Percentiles rank a stretch among this genome's conserved stretches.
These are phyloP conservation scores for Trichoderma orchidacearum DNA, from an alignment of 495 filamentous ascomycete species.

Conservation along the genomic window DNA sequence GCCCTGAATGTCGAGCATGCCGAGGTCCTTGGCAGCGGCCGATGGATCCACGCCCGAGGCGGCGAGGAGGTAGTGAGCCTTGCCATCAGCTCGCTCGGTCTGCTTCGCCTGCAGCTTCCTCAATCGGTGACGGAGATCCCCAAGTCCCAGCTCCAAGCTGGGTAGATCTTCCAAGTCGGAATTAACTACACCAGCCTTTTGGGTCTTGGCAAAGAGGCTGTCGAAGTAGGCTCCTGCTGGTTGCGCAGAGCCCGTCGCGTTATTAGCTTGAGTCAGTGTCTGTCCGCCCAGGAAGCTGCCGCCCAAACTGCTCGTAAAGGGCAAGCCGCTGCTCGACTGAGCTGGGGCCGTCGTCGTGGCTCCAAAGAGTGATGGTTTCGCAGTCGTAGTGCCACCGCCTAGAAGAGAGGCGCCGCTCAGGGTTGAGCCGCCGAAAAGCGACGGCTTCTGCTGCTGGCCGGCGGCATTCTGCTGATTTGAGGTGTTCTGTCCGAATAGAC, in stretches of 20 bases:
- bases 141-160: constrained; percentile 67
- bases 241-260: constrained; percentile 3
- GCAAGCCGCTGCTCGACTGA: neutral
- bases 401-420: neutral
- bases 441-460: neutral
- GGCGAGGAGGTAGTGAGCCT: constrained; percentile 76
- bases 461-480: neutral
- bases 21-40: constrained; percentile 63
- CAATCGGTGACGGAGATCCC: constrained; percentile 75
- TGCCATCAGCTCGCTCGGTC: constrained; percentile 40
- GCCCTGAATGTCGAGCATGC: constrained; percentile 32
- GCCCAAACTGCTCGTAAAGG: neutral
- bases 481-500: constrained; percentile 8
- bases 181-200: constrained; percentile 40
- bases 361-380: constrained; percentile 10
- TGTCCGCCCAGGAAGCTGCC: constrained; percentile 3
- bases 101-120: constrained; percentile 55
- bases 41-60: constrained; percentile 78
- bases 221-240: constrained; percentile 64
- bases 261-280: neutral
- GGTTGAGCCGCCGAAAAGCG: constrained; percentile 4
- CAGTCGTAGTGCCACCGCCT: constrained; percentile 5
- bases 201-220: constrained; percentile 66
- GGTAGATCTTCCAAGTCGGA: constrained; percentile 44
- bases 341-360: constrained; percentile 3